Conservation (phyloP, 768 basidiomycete genomes). For the Boletus tylopilopsis region DNA sequence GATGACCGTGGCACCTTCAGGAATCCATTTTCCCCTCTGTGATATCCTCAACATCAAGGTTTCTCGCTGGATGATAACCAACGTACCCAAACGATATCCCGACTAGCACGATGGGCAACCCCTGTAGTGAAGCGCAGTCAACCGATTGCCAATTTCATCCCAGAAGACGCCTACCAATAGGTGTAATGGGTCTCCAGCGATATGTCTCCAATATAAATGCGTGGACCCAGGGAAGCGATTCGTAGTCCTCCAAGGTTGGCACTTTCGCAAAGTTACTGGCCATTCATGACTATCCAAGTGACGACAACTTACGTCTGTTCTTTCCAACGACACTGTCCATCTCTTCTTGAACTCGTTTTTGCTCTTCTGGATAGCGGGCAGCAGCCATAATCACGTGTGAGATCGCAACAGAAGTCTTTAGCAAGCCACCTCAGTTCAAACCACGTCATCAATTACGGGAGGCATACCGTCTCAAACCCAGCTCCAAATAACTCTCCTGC, state of each 20-base stretch:
- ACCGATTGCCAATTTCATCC: too few species aligned
- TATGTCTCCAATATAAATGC: slow-evolving; percentile 37
- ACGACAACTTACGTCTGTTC: slow-evolving; percentile 28
- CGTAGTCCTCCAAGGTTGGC: slow-evolving; percentile 35
- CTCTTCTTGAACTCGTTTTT: slow-evolving; percentile 47
- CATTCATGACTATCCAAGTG: too few species aligned
- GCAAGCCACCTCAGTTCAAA: too few species aligned
- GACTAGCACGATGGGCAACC: slow-evolving; percentile 58
- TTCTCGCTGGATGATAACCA: not conserved
- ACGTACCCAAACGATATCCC: slow-evolving; percentile 59
- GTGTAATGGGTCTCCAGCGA: slow-evolving; percentile 36
- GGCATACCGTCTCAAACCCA: slow-evolving; percentile 52
- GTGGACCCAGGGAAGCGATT: slow-evolving; percentile 32
- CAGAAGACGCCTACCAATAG: slow-evolving; percentile 19
- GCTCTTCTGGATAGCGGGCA: slow-evolving; percentile 49
- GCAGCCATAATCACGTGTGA: slow-evolving; percentile 51
- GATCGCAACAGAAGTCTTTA: slow-evolving; percentile 5
- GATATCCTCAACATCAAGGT: not conserved
- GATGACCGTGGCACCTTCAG: slow-evolving; percentile 19
- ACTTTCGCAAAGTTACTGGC: too few species aligned
- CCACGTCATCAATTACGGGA: too few species aligned
- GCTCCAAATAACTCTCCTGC: slow-evolving; percentile 60
- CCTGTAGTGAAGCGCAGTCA: slow-evolving; percentile 22
- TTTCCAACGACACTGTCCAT: slow-evolving; percentile 48
- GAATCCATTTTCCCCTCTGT: slow-evolving; percentile 22